phyloP scores from a whole-genome alignment of 768 basidiomycete genomes.

The Auricularia cornea region DNA sequence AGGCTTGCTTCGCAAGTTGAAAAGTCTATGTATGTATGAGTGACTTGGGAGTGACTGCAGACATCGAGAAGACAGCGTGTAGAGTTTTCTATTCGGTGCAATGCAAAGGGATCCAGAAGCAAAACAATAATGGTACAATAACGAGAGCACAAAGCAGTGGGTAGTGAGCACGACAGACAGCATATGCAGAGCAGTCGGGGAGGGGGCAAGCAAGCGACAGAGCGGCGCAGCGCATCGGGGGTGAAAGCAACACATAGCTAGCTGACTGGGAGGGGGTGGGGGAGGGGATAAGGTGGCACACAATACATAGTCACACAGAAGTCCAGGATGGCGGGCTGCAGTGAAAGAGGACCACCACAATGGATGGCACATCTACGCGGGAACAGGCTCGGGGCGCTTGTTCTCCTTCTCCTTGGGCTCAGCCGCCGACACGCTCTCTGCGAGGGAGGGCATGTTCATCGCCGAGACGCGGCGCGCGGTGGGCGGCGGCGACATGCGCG shows the following conservation, averaged over 20 bases:
- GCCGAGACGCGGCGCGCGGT: background rate
- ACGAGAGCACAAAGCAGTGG: background rate
- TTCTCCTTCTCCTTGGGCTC: background rate
- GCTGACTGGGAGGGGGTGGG: too few relatives aligned
- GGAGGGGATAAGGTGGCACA: background rate
- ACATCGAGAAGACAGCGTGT: too few relatives aligned
- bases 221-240: too few relatives aligned
- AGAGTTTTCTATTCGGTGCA: too few relatives aligned
- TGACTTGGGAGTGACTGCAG: too few relatives aligned
- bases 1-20: too few relatives aligned
- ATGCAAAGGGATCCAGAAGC: too few relatives aligned
- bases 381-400: background rate
- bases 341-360: too few relatives aligned
- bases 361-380: background rate
- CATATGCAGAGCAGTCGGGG: too few relatives aligned
- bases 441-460: background rate
- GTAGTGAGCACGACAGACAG: too few relatives aligned
- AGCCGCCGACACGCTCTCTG: background rate
- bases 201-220: background rate
- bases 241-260: too few relatives aligned
- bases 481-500: background rate
- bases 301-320: background rate
- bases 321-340: background rate
- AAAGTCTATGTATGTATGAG: too few relatives aligned
- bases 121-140: background rate